A percentile compares a stretch with the other conserved stretches of the same genome.
phyloP scores from a whole-genome alignment of 2,329 filamentous ascomycete genomes.

The Colletotrichum musae region DNA sequence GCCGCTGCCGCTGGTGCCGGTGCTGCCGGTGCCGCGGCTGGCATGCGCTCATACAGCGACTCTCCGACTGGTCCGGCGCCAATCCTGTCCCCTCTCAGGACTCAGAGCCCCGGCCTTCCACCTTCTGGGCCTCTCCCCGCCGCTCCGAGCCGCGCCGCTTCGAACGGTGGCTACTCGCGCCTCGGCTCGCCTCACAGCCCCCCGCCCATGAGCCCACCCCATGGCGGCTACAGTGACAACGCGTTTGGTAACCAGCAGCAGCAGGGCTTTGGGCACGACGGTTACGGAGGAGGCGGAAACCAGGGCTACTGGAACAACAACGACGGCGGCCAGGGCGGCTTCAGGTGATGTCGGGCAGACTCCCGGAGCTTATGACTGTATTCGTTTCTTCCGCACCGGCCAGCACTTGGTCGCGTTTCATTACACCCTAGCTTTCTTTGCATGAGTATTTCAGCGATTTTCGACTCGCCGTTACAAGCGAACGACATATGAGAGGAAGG shows the following conservation, averaged over 20 bases:
- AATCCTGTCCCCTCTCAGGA: slow-evolving; percentile 33
- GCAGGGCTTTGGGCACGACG: slow-evolving; percentile 26
- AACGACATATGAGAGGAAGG: slow-evolving; percentile 8
- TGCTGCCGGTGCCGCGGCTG: slow-evolving; percentile 27
- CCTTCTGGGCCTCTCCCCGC: slow-evolving; percentile 38
- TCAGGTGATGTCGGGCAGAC: slow-evolving; percentile 14
- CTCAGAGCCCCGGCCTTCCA: slow-evolving; percentile 38
- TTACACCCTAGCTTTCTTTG: not conserved
- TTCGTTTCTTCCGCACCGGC: slow-evolving; percentile 7
- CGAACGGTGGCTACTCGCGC: slow-evolving; percentile 34
- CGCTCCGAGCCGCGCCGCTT: slow-evolving; percentile 39
- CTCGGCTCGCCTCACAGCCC: slow-evolving; percentile 40
- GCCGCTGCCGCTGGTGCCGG: slow-evolving; percentile 44
- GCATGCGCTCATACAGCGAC: slow-evolving; percentile 35
- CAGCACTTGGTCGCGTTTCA: not conserved
- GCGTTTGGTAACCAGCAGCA: slow-evolving; percentile 34
- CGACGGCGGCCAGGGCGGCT: slow-evolving; percentile 34
- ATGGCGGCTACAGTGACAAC: slow-evolving; percentile 27
- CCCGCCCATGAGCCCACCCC: slow-evolving; percentile 39
- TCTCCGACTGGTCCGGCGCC: slow-evolving; percentile 21
- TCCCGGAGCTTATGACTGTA: not conserved
- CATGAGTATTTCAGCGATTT: slow-evolving; percentile 31
- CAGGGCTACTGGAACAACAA: slow-evolving; percentile 38
- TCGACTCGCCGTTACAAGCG: not conserved
- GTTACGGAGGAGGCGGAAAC: slow-evolving; percentile 32